These are phyloP conservation scores for Trypethelium eluteriae DNA, from an alignment of 495 filamentous ascomycete species.

Conservation along the genomic window DNA sequence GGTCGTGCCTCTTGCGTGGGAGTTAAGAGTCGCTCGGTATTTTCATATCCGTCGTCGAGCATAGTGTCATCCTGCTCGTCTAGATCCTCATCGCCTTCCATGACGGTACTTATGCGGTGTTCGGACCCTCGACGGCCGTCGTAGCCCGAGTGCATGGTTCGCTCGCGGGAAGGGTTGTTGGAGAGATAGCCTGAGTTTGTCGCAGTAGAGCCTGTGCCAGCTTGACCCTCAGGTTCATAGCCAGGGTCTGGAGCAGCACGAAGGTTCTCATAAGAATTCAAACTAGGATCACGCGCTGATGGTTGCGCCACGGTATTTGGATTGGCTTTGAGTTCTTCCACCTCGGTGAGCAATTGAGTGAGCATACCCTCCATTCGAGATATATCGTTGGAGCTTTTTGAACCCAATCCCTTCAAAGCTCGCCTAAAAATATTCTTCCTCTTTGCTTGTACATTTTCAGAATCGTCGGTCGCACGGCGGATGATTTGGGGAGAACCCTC, in stretches of 20 bases:
- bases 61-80: slow-evolving; percentile 26
- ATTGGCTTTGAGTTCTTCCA: slow-evolving; percentile 72
- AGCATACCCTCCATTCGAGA: slow-evolving; percentile 93
- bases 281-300: slow-evolving; percentile 31
- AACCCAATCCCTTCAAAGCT: slow-evolving; percentile 78
- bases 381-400: slow-evolving; percentile 80
- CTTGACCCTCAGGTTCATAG: slow-evolving; percentile 77
- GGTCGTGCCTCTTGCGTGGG: slow-evolving; percentile 36
- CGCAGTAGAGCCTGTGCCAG: slow-evolving; percentile 65
- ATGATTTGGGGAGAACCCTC: slow-evolving; percentile 47
- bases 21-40: slow-evolving; percentile 36
- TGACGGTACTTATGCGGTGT: slow-evolving; percentile 80
- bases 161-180: slow-evolving; percentile 54
- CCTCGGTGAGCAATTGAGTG: slow-evolving; percentile 79
- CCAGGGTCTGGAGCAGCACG: slow-evolving; percentile 52
- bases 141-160: slow-evolving; percentile 49
- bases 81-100: slow-evolving; percentile 46
- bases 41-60: slow-evolving; percentile 28
- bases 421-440: slow-evolving; percentile 84
- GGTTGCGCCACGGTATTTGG: slow-evolving; percentile 33
- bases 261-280: slow-evolving; percentile 48
- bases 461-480: slow-evolving; percentile 51
- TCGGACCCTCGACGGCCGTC: slow-evolving; percentile 58
- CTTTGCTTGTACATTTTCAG: slow-evolving; percentile 69
- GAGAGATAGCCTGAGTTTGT: slow-evolving; percentile 74